Percentiles rank a stretch among this genome's conserved stretches.
Evolutionary conservation across 2,329 filamentous ascomycete genomes (phyloP).

Genomic region (Didymella glomerata): DNA sequence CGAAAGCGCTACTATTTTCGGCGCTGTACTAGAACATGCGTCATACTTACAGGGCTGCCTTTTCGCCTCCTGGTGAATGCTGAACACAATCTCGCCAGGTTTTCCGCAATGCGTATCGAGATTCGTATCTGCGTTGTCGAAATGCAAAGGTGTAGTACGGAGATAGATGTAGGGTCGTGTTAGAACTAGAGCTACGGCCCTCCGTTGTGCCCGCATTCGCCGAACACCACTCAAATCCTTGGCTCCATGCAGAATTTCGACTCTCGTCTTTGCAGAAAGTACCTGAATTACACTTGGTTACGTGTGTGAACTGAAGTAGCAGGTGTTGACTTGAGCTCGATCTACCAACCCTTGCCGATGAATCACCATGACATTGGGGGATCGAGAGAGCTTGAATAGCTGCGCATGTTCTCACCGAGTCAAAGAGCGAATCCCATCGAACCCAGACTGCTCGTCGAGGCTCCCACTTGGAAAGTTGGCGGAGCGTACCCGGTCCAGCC

Average conservation of each 20-base stretch:
- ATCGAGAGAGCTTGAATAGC: not conserved
- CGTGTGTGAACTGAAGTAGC: not conserved
- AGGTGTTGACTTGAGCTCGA: not conserved
- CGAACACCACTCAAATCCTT: slow-evolving; percentile 1
- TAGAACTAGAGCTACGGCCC: slow-evolving; percentile 1
- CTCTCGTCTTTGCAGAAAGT: not conserved
- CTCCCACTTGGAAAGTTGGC: not conserved
- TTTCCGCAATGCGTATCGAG: not conserved
- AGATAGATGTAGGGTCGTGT: slow-evolving; percentile 1
- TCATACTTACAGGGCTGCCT: slow-evolving; percentile 6
- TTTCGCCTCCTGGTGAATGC: not conserved
- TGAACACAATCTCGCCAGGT: slow-evolving; percentile 2
- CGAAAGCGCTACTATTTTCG: slow-evolving; percentile 6
- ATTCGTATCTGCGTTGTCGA: not conserved
- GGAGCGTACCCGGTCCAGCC: not conserved
- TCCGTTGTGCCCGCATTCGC: slow-evolving; percentile 1
- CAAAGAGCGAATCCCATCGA: not conserved
- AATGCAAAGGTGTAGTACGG: not conserved
- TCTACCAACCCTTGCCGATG: not conserved
- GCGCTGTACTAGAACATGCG: slow-evolving; percentile 4
- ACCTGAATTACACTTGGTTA: not conserved
- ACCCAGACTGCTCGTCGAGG: not conserved
- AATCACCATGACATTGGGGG: not conserved
- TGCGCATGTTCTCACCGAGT: not conserved
- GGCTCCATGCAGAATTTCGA: not conserved